Base-by-base conservation (phyloP, 129 eudicot species). In the Saposhnikovia divaricata region DNA sequence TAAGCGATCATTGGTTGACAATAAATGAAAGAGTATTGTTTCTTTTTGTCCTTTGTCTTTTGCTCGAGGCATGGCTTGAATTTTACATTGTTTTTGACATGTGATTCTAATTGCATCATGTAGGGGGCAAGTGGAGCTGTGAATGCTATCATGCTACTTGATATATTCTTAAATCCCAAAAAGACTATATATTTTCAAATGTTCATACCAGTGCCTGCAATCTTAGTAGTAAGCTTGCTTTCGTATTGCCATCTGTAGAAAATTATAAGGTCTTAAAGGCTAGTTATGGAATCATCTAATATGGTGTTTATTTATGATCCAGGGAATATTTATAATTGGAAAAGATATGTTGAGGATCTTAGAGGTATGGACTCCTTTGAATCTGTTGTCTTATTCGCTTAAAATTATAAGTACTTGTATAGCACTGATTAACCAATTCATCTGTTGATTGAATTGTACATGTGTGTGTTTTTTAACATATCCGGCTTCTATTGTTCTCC, bases 41-140 rank as follows among this genome's bases (percentile, higher is more conserved):
- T 68, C 6, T 65, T 28, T 12, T 28, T 66, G 31, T 68, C 16
- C 38, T 13, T n/a, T 61, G 37, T 25, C 69, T 25, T 28, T 61
- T 61, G 4, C 31, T 1, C 28, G 27, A n/a, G 23, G 28, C 19
- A 65, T 28, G 28, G 72, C 16, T 27, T 65, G 6, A 23, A 65
- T 4, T 42, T 46, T 77, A 9, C 42, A 23, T 50, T 45, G 13
- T 27, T 44, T 55, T 61, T 23, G 39, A 73, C 76, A 59, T 74
- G 12, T 79, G 39, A 68, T 68, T 31, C 28, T 12, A 75, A 31
- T 75, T 47, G 37, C 81, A 51, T 57, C 69, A 12, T 80, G 53
- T 68, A 93, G 98, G 98, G 98, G 69, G 98, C 97, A 77, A 93
- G 97, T 71, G 98, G 97, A 81, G 98, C 98, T 59, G 93, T 89